These are phyloP conservation scores for Phytophthora palmivora DNA, from an alignment of 352 stramenopile genomes.

Conservation along the genomic window DNA sequence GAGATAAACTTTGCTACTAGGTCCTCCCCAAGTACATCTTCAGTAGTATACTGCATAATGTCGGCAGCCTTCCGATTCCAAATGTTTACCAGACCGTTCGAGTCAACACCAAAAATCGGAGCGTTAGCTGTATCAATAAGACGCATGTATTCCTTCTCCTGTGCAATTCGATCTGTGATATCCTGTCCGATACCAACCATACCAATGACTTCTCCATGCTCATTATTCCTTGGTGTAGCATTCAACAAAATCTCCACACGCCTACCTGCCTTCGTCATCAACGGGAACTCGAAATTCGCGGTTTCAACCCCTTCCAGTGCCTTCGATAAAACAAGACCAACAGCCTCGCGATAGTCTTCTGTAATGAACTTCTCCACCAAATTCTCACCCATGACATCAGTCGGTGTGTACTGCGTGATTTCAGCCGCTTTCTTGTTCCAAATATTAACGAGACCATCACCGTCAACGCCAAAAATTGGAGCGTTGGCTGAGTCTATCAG, in stretches of 20 bases:
- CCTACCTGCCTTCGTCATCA: slow-evolving; percentile 74
- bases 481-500: slow-evolving; percentile 78
- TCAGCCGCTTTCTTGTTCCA: slow-evolving; percentile 71
- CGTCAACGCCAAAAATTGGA: slow-evolving; percentile 78
- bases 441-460: slow-evolving; percentile 63
- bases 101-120: slow-evolving; percentile 79
- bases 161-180: slow-evolving; percentile 59
- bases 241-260: slow-evolving; percentile 85
- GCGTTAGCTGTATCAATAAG: slow-evolving; percentile 88
- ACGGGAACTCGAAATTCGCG: slow-evolving; percentile 77
- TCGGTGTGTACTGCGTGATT: slow-evolving; percentile 60
- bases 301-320: slow-evolving; percentile 54
- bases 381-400: slow-evolving; percentile 67
- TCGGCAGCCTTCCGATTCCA: too few species aligned
- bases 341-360: slow-evolving; percentile 55
- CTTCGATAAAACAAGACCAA: slow-evolving; percentile 52
- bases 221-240: slow-evolving; percentile 58
- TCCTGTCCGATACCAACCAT: slow-evolving; percentile 77
- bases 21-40: slow-evolving; percentile 69
- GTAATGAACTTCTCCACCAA: slow-evolving; percentile 67
- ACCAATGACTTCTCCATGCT: slow-evolving; percentile 67
- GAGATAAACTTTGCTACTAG: slow-evolving; percentile 80
- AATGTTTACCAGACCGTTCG: slow-evolving; percentile 73
- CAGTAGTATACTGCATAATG: too few species aligned
- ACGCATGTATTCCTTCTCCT: slow-evolving; percentile 80